phyloP scores from a whole-genome alignment of 2,329 filamentous ascomycete genomes.

The Ciborinia camelliae region DNA sequence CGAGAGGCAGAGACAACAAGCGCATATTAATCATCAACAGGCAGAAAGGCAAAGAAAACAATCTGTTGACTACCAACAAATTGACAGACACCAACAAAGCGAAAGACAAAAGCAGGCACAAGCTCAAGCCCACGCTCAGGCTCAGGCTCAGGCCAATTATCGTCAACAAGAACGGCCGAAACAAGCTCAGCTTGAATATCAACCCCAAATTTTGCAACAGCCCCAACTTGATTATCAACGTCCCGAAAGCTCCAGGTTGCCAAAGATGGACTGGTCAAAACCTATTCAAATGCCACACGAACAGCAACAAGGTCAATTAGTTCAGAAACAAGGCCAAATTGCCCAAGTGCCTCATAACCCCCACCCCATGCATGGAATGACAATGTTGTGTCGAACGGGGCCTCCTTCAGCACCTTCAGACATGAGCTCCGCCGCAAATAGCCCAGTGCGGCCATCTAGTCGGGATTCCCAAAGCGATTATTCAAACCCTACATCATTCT shows the following conservation, averaged over 20 bases:
- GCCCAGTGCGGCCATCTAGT: slow-evolving; percentile 72
- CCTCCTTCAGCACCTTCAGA: slow-evolving; percentile 66
- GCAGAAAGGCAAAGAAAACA: slow-evolving; percentile 16
- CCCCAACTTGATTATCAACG: slow-evolving; percentile 26
- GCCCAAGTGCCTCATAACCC: slow-evolving; percentile 81
- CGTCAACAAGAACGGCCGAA: slow-evolving; percentile 21
- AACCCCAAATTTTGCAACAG: slow-evolving; percentile 24
- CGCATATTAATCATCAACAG: slow-evolving; percentile 10
- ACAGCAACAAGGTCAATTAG: slow-evolving; percentile 25
- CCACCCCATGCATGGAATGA: slow-evolving; percentile 94
- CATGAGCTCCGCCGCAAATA: slow-evolving; percentile 58
- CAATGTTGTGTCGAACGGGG: slow-evolving; percentile 85
- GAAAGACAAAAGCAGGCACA: slow-evolving; percentile 20
- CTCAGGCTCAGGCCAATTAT: slow-evolving; percentile 16
- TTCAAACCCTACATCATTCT: slow-evolving; percentile 84
- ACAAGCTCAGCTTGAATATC: slow-evolving; percentile 22
- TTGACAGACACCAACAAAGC: slow-evolving; percentile 16
- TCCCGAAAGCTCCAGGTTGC: slow-evolving; percentile 19
- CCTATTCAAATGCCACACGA: slow-evolving; percentile 21
- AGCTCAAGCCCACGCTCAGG: slow-evolving; percentile 12
- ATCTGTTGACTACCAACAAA: slow-evolving; percentile 14
- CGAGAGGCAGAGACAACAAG: slow-evolving; percentile 15
- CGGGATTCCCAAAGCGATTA: slow-evolving; percentile 88
- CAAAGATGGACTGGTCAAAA: slow-evolving; percentile 20
- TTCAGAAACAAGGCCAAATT: slow-evolving; percentile 51